Evolutionary conservation across 768 basidiomycete genomes (phyloP), one percentile per base, ranked within the genome.

Genomic region (Calocybe cyanea): DNA sequence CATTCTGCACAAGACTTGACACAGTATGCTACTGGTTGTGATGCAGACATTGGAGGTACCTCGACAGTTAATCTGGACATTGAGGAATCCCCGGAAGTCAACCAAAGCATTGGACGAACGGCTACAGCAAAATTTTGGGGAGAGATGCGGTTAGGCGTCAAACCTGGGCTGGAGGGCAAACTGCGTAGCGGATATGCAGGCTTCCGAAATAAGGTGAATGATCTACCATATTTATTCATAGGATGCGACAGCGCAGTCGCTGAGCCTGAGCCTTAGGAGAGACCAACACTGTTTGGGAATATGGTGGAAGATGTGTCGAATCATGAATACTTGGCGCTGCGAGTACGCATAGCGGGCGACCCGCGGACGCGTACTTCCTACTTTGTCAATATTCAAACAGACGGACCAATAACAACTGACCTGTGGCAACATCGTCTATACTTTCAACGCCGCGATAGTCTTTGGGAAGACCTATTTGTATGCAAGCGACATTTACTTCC

Each of bases 391-490:
- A 69, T 97, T 37, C 93, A 96, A 63, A 95, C 92, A 2, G 87
- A 92, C 41, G 87, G 88, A 0, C 75, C 80, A 35, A 72, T 88
- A 39, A 77, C 81, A 40, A 85, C 82, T 30, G 92, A 95, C 61
- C 69, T 98, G n/a, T 98, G 89, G 85, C 95, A 96, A 60, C 93
- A 97, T 55, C 78, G 90, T 25, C 71, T 98, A n/a, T 89, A 79
- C 65, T 87, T 93, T 61, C 70, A 75, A 40, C 75, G 78, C 44
- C 67, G 71, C 20, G 77, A 83, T 46, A 76, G 79, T 19, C 67
- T 71, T 3, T 94, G 92, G 92, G 86, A 92, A 61, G 83, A 91
- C 56, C 62, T 94, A 13, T 83, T 83, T 57, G 90, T 89, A 52
- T 55, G 83, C 74, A n/a, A n/a, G n/a, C n/a, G n/a, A n/a, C n/a